Evolutionary conservation across 1,139 yeast species (phyloP).

Genomic region (Pichia terricola): DNA sequence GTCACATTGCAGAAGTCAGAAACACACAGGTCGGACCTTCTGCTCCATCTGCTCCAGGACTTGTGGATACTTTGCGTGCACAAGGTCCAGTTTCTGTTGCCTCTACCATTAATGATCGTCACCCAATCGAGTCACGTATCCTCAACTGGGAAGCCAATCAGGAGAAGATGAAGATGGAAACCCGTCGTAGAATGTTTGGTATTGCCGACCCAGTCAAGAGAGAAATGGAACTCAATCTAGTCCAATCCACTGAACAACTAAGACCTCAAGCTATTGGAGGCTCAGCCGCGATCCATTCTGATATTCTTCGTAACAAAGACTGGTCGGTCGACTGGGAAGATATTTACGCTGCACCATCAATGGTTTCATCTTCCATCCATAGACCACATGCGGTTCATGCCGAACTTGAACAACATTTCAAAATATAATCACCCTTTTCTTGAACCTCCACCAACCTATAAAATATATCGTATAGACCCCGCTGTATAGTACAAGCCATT

Average conservation of each 20-base stretch:
- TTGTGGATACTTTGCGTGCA: slow-evolving; percentile 49
- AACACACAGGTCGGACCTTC: slow-evolving; percentile 40
- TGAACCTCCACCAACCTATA: too few species aligned
- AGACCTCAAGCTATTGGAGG: slow-evolving; percentile 54
- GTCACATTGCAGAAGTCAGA: slow-evolving; percentile 12
- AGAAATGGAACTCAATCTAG: slow-evolving; percentile 72
- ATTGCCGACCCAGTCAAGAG: slow-evolving; percentile 91
- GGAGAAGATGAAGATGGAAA: slow-evolving; percentile 60
- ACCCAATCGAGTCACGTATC: slow-evolving; percentile 75
- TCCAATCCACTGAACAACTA: slow-evolving; percentile 56
- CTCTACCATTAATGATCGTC: slow-evolving; percentile 69
- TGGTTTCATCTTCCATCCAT: too few species aligned
- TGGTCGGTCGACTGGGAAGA: slow-evolving; percentile 88
- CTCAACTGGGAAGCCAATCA: slow-evolving; percentile 76
- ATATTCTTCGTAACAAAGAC: slow-evolving; percentile 72
- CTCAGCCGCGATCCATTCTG: slow-evolving; percentile 36
- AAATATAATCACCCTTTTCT: too few species aligned
- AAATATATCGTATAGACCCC: too few species aligned
- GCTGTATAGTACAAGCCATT: too few species aligned
- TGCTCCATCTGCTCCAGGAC: slow-evolving; percentile 53
- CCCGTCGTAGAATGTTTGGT: slow-evolving; percentile 77
- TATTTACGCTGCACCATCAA: slow-evolving; percentile 36
- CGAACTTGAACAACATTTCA: too few species aligned
- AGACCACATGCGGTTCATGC: too few species aligned
- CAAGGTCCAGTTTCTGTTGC: slow-evolving; percentile 56